These are phyloP conservation scores for Hordeum vulgare DNA, from an alignment of 176 grass and related monocot species.

Conservation along the genomic window MorexV3_pseudomolecules_assembly NC_058518.1:31501445-31501944, in stretches of 20 bases:
- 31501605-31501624: neutral
- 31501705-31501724: neutral
- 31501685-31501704: neutral
- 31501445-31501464: no score
- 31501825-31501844: neutral
- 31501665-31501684: neutral
- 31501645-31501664: neutral
- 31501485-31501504: neutral
- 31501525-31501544: neutral
- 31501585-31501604: neutral
- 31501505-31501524: neutral
- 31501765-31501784: neutral
- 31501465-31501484: neutral
- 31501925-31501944: neutral
- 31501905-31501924: neutral
- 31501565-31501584: neutral
- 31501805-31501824: neutral
- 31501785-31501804: neutral
- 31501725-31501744: neutral
- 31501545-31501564: neutral
- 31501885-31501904: neutral
- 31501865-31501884: neutral
- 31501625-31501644: neutral
- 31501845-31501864: neutral
- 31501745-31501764: neutral